Percentiles rank a stretch among this genome's conserved stretches.
Conservation (phyloP, 371 early-diverging fungal genomes). For the Mortierella sp. region DNA sequence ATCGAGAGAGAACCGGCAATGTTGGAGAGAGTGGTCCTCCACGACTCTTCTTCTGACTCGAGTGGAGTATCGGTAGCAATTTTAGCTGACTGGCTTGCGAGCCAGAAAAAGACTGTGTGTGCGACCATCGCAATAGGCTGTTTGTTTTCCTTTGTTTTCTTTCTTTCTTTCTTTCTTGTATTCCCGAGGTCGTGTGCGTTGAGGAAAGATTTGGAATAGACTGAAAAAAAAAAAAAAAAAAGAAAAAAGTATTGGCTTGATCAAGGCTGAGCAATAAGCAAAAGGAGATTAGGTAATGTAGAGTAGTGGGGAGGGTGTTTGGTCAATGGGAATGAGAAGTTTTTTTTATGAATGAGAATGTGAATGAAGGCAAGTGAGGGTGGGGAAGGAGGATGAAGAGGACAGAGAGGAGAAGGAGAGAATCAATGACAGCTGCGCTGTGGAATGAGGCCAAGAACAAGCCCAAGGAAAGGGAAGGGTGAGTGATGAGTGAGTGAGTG, state of each 20-base stretch:
- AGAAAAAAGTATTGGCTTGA: too few relatives aligned
- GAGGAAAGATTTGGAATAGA: too few relatives aligned
- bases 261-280: too few relatives aligned
- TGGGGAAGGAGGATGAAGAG: background rate
- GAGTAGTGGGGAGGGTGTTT: too few relatives aligned
- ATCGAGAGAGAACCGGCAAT: conserved; percentile 64
- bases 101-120: conserved; percentile 44
- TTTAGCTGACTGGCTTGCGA: conserved; percentile 32
- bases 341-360: too few relatives aligned
- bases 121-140: conserved; percentile 22
- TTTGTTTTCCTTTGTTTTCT: conserved; percentile 3
- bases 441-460: background rate
- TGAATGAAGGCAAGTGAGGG: background rate
- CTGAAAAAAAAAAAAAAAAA: too few relatives aligned
- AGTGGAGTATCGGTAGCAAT: background rate
- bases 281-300: too few relatives aligned
- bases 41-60: background rate
- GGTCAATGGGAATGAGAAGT: too few relatives aligned
- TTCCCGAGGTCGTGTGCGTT: too few relatives aligned
- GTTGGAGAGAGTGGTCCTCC: conserved; percentile 29
- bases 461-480: background rate
- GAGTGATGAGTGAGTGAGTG: background rate
- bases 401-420: conserved; percentile 2
- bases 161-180: too few relatives aligned
- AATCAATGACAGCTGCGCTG: background rate